Evolutionary conservation across 2,329 filamentous ascomycete species (phyloP), one percentile per base, ranked within the genome.

Genomic region (Stemphylium beticola): DNA sequence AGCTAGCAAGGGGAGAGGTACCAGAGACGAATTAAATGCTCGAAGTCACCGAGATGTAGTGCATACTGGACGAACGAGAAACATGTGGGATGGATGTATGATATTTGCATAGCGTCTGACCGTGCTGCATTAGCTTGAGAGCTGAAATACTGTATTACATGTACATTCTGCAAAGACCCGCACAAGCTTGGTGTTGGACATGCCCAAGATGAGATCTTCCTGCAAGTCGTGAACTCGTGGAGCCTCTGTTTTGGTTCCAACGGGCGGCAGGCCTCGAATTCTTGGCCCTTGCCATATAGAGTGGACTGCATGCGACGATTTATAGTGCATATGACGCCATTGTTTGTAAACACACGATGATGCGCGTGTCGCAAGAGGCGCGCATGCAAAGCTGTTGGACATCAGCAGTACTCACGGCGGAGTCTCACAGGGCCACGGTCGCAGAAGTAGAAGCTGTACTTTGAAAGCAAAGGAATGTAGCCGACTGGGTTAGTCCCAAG

Each of bases 401-500:
- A 20, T 43, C n/a, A 5, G 9, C 3, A 29, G 7, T 7, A n/a
- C 20, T 10, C 8, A 17, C 12, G 6, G 29, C 15, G 32, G 11
- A 33, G n/a, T 29, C 9, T 41, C 51, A 18, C 34, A 31, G 24
- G 45, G 20, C 22, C 31, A 31, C 31, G 24, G 38, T 33, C 4
- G 7, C 36, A 26, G 34, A 20, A 20, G 17, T 18, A 20, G 31
- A 37, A 51, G 12, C 20, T 31, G 10, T 17, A 10, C n/a, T 40
- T n/a, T 4, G 24, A 20, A 41, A 11, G 17, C n/a, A 12, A 42
- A 22, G 29, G 45, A n/a, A 88, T 91, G 86, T 91, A 86, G 86
- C 82, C 82, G 85, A 93, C 93, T 74, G 66, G 72, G 91, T 93
- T 93, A 81, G 85, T 87, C 90, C 89, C 87, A 85, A 89, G 88